phyloP scores from a whole-genome alignment of 1,284 basidiomycete species.

The Boletellus deceptivus region DNA sequence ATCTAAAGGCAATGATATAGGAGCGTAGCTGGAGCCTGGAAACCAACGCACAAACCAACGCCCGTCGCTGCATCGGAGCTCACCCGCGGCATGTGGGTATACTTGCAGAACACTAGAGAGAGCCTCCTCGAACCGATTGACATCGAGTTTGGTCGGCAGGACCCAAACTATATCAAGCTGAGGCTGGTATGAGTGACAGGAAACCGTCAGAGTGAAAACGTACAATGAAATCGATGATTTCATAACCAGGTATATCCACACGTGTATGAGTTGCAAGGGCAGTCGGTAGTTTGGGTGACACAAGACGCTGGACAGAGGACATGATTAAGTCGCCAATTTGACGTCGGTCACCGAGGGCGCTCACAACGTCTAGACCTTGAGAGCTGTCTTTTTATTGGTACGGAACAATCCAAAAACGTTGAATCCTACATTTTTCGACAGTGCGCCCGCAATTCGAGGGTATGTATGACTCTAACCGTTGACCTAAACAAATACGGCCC shows the following conservation, averaged over 20 bases:
- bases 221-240: slow-evolving; percentile 22
- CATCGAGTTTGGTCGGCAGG: slow-evolving; percentile 23
- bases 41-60: slow-evolving; percentile 29
- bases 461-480: too few species aligned
- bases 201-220: not conserved
- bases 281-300: too few species aligned
- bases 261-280: not conserved
- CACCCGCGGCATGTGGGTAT: not conserved
- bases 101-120: not conserved
- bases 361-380: too few species aligned
- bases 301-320: too few species aligned
- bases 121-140: slow-evolving; percentile 20
- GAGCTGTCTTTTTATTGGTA: too few species aligned
- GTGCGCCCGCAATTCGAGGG: too few species aligned
- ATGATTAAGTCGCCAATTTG: too few species aligned
- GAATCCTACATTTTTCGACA: too few species aligned
- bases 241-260: slow-evolving; percentile 24
- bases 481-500: too few species aligned
- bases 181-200: not conserved
- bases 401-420: too few species aligned
- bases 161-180: slow-evolving; percentile 31
- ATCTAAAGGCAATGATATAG: slow-evolving; percentile 17
- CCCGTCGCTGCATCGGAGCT: slow-evolving; percentile 12
- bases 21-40: not conserved
- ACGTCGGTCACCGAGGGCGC: too few species aligned